These are phyloP conservation scores for Colletotrichum karsti DNA, from an alignment of 2,329 filamentous ascomycete species.

Conservation along the genomic window DNA sequence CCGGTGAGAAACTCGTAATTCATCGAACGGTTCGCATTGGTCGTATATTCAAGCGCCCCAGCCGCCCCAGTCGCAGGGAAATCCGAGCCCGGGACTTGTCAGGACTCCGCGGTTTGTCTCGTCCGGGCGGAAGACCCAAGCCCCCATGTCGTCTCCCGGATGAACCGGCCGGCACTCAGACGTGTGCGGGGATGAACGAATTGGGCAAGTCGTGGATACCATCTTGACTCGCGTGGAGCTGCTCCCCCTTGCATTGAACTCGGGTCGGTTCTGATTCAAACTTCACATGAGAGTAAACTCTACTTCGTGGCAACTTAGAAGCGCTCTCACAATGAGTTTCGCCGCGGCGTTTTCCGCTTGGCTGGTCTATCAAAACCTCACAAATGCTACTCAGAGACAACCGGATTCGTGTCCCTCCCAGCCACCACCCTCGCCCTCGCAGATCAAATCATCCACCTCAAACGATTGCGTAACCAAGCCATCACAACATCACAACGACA, in stretches of 20 bases:
- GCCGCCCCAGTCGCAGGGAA: background rate
- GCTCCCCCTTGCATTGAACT: background rate
- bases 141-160: background rate
- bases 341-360: background rate
- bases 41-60: background rate
- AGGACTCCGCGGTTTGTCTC: background rate
- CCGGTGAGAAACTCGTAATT: background rate
- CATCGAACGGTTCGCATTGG: background rate
- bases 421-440: background rate
- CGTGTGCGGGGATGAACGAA: background rate
- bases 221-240: slow-evolving; percentile 7
- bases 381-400: too few species aligned
- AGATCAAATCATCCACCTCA: background rate
- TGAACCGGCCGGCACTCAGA: background rate
- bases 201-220: background rate
- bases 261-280: background rate
- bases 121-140: background rate
- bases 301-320: background rate
- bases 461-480: background rate
- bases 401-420: background rate
- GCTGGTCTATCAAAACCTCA: background rate
- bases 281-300: slow-evolving; percentile 1
- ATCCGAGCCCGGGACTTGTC: background rate
- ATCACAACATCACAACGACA: background rate
- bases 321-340: background rate